A percentile compares a stretch with the other conserved stretches of the same genome.
Conservation (phyloP, 768 basidiomycete species). For the Psilocybe cyanescens region DNA sequence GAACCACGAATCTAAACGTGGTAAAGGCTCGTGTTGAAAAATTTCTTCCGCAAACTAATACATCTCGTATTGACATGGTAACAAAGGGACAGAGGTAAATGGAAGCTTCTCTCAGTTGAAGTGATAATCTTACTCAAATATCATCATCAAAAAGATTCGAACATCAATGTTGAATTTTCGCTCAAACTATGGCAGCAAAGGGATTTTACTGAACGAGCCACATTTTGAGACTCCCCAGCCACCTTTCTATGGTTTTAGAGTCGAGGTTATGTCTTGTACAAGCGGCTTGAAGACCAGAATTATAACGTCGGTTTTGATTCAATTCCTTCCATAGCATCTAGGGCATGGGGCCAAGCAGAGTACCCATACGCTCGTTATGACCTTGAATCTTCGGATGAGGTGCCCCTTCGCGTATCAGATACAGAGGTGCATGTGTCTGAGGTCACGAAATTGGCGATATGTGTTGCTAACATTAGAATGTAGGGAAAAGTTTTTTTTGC, state of each 20-base stretch:
- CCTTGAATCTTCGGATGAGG: not conserved
- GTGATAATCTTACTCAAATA: too few relatives aligned
- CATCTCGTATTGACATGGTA: too few relatives aligned
- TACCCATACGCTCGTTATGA: slow-evolving; percentile 16
- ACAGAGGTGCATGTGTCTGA: not conserved
- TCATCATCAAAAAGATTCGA: slow-evolving; percentile 14
- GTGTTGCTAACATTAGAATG: not conserved
- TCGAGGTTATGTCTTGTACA: slow-evolving; percentile 7
- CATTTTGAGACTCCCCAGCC: not conserved
- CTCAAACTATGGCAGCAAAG: not conserved
- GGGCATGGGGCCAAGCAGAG: not conserved
- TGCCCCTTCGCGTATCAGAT: not conserved
- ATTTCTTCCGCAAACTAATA: too few relatives aligned
- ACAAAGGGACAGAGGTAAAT: too few relatives aligned
- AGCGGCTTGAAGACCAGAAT: too few relatives aligned
- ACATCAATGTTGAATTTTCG: too few relatives aligned
- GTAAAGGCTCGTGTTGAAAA: too few relatives aligned
- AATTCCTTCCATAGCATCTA: too few relatives aligned
- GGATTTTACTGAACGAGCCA: not conserved
- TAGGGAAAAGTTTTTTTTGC: slow-evolving; percentile 21
- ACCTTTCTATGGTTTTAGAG: slow-evolving; percentile 4
- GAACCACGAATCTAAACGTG: too few relatives aligned
- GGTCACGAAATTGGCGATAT: not conserved
- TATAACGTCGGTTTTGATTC: too few relatives aligned
- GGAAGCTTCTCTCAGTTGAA: too few relatives aligned